Conservation (phyloP, 768 basidiomycete genomes). For the Boletus sp. region DNA sequence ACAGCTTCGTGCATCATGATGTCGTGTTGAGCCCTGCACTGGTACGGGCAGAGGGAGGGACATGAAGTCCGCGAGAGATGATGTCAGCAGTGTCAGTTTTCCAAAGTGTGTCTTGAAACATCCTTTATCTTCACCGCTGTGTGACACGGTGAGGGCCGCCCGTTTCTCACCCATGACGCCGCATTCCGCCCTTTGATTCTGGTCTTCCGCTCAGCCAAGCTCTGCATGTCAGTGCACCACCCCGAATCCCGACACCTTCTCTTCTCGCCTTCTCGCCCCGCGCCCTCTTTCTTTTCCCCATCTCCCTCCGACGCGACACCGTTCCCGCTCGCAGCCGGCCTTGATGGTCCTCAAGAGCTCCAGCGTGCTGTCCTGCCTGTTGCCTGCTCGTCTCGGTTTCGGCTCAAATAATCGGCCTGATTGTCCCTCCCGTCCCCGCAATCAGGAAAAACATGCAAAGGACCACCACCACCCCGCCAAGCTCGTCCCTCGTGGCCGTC, state of each 20-base stretch:
- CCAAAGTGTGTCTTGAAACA: not conserved
- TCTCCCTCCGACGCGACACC: not conserved
- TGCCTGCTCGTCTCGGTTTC: constrained; percentile 38
- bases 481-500: constrained; percentile 36
- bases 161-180: constrained; percentile 7
- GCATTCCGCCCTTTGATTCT: not conserved
- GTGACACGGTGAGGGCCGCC: constrained; percentile 19
- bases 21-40: too few relatives aligned
- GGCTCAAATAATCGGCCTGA: constrained; percentile 17
- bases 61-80: constrained; percentile 14
- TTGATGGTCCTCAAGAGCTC: constrained; percentile 37
- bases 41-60: too few relatives aligned
- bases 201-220: not conserved
- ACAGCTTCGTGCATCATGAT: too few relatives aligned
- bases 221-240: constrained; percentile 10
- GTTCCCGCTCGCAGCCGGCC: not conserved
- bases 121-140: constrained; percentile 10
- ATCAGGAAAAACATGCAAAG: constrained; percentile 31
- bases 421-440: not conserved
- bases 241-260: not conserved
- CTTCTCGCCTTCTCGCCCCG: not conserved
- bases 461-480: not conserved
- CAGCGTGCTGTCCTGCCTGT: constrained; percentile 32
- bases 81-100: constrained; percentile 5
- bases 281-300: not conserved